Base-by-base conservation (phyloP, 2,329 filamentous ascomycete genomes). In the Aureobasidium sp. region DNA sequence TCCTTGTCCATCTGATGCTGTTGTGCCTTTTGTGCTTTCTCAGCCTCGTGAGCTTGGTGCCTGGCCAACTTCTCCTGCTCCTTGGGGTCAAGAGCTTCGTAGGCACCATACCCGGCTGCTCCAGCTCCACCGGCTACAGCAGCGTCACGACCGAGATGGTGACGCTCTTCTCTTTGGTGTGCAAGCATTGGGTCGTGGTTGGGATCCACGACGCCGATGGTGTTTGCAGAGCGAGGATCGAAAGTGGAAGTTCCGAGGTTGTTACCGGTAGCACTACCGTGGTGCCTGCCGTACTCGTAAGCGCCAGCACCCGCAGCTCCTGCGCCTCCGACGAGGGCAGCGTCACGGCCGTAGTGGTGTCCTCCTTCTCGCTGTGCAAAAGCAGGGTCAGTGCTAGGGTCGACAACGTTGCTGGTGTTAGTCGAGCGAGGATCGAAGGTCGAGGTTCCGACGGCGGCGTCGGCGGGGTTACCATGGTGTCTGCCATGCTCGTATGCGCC, bases 321-420 rank as follows among this genome's bases (percentile, higher is more conserved):
- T 40, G 67, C 68, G 19, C 69, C 71, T 38, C 66, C 70, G 11
- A 63, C 70, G 1, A 71, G 25, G 13, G 68, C 69, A n/a, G 69
- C 68, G 57, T 74, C 67, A n/a, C 69, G 67, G 31, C 68, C 69
- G 40, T 69, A 65, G 53, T 70, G 70, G 38, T 69, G 65, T n/a
- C 68, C 63, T 5, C 58, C 54, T 33, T 50, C 29, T 29, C 50
- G 53, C 45, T 40, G 49, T 25, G 53, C 40, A 9, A 57, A 38
- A 27, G 11, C 38, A 6, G 55, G 43, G 15, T 58, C 60, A 62
- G 62, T 43, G 9, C 31, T 35, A 8, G 67, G 68, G 51, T 68
- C 66, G 13, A 64, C 27, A 9, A 67, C 54, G 47, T 68, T 68
- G 11, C 62, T 62, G 33, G 68, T 60, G 60, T 70, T 67, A 50